A percentile compares a stretch with the other conserved stretches of the same genome.
These are phyloP conservation scores for Leccinellum luteum DNA, from an alignment of 768 basidiomycete species.

Conservation along the genomic window DNA sequence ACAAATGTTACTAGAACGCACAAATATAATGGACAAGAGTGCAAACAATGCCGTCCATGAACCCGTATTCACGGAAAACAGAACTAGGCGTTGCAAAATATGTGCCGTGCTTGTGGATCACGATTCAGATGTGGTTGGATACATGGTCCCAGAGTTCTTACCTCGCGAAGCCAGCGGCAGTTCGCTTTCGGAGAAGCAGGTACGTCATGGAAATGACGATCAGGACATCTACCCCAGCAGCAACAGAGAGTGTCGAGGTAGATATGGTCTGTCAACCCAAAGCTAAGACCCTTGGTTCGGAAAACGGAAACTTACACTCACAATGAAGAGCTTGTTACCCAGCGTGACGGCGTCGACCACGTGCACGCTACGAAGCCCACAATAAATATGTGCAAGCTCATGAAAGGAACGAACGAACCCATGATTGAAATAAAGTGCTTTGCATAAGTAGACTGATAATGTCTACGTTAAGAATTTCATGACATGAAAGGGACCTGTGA, in stretches of 20 bases:
- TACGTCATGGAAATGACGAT: slow-evolving; percentile 1
- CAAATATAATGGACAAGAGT: slow-evolving; percentile 46
- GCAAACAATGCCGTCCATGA: slow-evolving; percentile 49
- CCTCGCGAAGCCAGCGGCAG: not conserved
- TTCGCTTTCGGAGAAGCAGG: slow-evolving; percentile 4
- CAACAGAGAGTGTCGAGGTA: not conserved
- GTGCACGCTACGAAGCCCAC: not conserved
- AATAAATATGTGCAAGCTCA: not conserved
- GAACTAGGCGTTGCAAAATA: slow-evolving; percentile 6
- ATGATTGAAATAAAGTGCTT: not conserved
- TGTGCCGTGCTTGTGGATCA: slow-evolving; percentile 1
- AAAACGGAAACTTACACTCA: not conserved
- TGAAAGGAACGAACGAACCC: slow-evolving; percentile 3
- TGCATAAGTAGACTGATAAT: slow-evolving; percentile 3
- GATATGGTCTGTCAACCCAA: not conserved
- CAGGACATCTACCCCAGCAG: slow-evolving; percentile 6
- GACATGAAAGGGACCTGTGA: not conserved
- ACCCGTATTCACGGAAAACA: slow-evolving; percentile 22
- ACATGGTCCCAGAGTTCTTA: not conserved
- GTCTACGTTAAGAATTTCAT: not conserved
- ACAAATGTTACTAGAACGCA: slow-evolving; percentile 26
- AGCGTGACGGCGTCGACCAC: not conserved
- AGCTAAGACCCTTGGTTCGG: not conserved
- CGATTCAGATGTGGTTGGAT: not conserved
- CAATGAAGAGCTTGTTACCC: not conserved